Evolutionary conservation across 2,329 filamentous ascomycete genomes (phyloP), one percentile per base, ranked within the genome.

Genomic region (Penicillium olsonii): DNA sequence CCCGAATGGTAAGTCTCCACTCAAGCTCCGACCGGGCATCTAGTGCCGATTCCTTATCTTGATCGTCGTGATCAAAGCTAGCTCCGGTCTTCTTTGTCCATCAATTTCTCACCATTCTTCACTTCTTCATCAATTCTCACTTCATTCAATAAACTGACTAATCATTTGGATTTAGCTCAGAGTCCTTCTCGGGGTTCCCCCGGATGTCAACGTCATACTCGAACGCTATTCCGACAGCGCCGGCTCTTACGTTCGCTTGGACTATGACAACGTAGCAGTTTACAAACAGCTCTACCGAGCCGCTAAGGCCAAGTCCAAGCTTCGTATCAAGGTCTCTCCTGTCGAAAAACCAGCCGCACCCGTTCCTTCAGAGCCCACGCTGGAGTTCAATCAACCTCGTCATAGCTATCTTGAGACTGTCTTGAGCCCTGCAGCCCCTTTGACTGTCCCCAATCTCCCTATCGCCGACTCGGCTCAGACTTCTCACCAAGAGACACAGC

Each of bases 221-320:
- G 92, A 97, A 77, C 90, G 94, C 61, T 99, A 91, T 76, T 97
- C 94, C 57, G 94, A 99, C 74, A 96, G 91, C 57, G 89, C 90
- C 57, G 87, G 81, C 38, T 78, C 84, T 57, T 97, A 88, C 72
- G 83, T 97, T 58, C 79, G 82, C 37, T 85, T 99, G 52, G 87
- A 96, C 69, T 78, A 84, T 54, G 78, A 79, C 68, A 95, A 96
- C 66, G 75, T 82, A 8, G 80, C 88, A 38, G 89, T 95, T 65
- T 99, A 96, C 80, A 97, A 96, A 79, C 94, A 96, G 69, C 86
- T 99, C 35, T 92, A 94, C 70, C 87, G 94, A 64, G 94, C 94
- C 59, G 94, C 94, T 57, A 99, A 96, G 78, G 94, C 94, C 31
- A 99, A 99, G 81, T 85, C 92, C 59, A 99, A 97, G 85, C 85